Percentiles rank a stretch among this genome's conserved stretches.
Conservation (phyloP, 1,139 yeast species). For the Nakaseomyces nivariensis region DNA sequence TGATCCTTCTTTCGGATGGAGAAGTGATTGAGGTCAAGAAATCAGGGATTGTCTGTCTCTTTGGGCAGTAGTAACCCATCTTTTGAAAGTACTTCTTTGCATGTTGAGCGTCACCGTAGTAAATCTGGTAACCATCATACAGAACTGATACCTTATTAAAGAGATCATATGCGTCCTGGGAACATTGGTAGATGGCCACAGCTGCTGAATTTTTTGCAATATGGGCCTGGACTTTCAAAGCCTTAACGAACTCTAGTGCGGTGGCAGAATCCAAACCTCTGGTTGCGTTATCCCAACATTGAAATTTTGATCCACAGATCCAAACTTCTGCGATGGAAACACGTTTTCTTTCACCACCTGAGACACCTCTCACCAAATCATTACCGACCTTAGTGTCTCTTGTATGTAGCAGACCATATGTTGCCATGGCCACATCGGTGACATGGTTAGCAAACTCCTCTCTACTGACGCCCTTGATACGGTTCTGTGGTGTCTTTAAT, state of each 20-base stretch:
- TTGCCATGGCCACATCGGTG: slow-evolving; percentile 63
- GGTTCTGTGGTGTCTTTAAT: slow-evolving; percentile 55
- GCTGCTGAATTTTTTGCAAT: slow-evolving; percentile 50
- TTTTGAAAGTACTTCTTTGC: slow-evolving; percentile 53
- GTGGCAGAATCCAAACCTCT: slow-evolving; percentile 73
- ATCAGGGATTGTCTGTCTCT: slow-evolving; percentile 77
- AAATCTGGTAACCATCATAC: slow-evolving; percentile 72
- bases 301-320: slow-evolving; percentile 50
- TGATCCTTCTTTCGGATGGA: slow-evolving; percentile 53
- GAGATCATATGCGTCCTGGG: slow-evolving; percentile 64
- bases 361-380: slow-evolving; percentile 64
- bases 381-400: slow-evolving; percentile 59
- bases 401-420: slow-evolving; percentile 61
- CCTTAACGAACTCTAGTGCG: slow-evolving; percentile 62
- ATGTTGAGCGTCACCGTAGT: slow-evolving; percentile 48
- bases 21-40: slow-evolving; percentile 70
- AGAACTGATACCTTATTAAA: slow-evolving; percentile 68
- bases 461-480: slow-evolving; percentile 50
- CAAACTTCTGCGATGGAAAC: slow-evolving; percentile 66
- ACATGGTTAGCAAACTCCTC: slow-evolving; percentile 50
- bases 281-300: slow-evolving; percentile 68
- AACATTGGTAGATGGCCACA: slow-evolving; percentile 74
- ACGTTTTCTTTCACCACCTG: slow-evolving; percentile 79
- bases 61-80: slow-evolving; percentile 66
- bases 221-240: slow-evolving; percentile 54